phyloP scores from a whole-genome alignment of 805 yeast species.

The Yamadazyma ubonensis region DNA sequence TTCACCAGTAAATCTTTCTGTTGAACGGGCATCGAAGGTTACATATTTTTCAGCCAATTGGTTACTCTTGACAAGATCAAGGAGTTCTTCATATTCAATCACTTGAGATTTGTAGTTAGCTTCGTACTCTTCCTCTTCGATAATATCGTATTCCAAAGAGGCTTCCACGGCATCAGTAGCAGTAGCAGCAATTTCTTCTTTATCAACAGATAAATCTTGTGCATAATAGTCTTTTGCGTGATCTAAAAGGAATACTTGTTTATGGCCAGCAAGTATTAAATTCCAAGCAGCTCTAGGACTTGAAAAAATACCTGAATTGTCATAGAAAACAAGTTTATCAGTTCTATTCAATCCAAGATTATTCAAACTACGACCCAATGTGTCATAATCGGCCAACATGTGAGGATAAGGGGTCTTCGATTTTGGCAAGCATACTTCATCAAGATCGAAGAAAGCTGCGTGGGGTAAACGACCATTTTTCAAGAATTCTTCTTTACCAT shows the following conservation, averaged over 20 bases:
- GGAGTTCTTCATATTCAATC: constrained; percentile 64
- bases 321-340: constrained; percentile 78
- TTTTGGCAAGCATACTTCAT: constrained; percentile 54
- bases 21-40: constrained; percentile 80
- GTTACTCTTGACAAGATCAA: constrained; percentile 52
- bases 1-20: constrained; percentile 70
- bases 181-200: constrained; percentile 20
- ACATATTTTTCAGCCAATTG: constrained; percentile 46
- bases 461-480: constrained; percentile 57
- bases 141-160: constrained; percentile 22
- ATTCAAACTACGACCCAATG: constrained; percentile 54
- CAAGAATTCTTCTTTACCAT: constrained; percentile 57
- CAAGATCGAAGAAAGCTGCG: constrained; percentile 78
- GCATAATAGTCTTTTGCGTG: constrained; percentile 56
- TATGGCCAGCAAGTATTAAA: constrained; percentile 74
- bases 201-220: constrained; percentile 47
- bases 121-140: constrained; percentile 29
- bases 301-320: constrained; percentile 79
- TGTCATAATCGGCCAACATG: constrained; percentile 70
- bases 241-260: constrained; percentile 65
- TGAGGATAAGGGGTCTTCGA: constrained; percentile 72
- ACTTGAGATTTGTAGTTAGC: constrained; percentile 45
- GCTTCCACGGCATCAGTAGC: constrained; percentile 13
- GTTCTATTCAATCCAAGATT: constrained; percentile 52
- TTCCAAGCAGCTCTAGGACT: constrained; percentile 95